Conservation (phyloP, 2,329 filamentous ascomycete genomes). For the Raffaelea deltoideospora region DNA sequence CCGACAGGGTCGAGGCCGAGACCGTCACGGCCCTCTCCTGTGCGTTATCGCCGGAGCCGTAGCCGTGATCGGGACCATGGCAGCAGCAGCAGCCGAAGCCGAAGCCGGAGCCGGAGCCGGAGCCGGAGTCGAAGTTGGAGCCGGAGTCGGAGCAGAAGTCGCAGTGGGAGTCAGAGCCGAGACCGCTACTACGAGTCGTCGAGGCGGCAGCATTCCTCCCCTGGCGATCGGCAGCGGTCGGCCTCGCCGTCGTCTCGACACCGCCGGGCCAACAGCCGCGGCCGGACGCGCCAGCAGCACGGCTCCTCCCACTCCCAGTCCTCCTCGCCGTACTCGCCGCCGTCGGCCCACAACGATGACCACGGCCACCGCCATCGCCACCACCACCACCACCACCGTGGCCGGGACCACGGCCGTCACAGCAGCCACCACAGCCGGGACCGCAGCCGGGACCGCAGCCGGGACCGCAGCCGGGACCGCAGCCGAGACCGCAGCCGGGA, state of each 20-base stretch:
- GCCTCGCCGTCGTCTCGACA: background rate
- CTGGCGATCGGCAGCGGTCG: background rate
- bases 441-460: too few relatives aligned
- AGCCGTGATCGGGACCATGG: slow-evolving; percentile 17
- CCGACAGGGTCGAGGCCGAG: slow-evolving; percentile 6
- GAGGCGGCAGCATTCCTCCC: background rate
- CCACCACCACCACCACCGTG: too few relatives aligned
- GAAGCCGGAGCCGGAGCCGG: slow-evolving; percentile 12
- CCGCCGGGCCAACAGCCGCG: too few relatives aligned
- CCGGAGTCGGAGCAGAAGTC: too few relatives aligned
- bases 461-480: too few relatives aligned
- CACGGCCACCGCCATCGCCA: too few relatives aligned
- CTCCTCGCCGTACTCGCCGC: too few relatives aligned
- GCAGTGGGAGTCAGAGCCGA: background rate
- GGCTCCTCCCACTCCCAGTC: too few relatives aligned
- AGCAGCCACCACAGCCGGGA: background rate
- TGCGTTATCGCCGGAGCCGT: slow-evolving; percentile 18
- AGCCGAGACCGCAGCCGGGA: slow-evolving; percentile 3
- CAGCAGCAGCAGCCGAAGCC: slow-evolving; percentile 4
- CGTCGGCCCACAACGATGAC: too few relatives aligned
- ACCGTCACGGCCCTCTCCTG: slow-evolving; percentile 21
- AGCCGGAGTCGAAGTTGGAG: slow-evolving; percentile 16
- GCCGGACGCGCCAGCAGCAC: too few relatives aligned
- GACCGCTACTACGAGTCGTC: too few relatives aligned
- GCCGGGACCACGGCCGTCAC: background rate